Percentiles rank a stretch among this genome's conserved stretches.
These are phyloP conservation scores for Hymenoscyphus linearis DNA, from an alignment of 2,329 filamentous ascomycete genomes.

Conservation along the genomic window DNA sequence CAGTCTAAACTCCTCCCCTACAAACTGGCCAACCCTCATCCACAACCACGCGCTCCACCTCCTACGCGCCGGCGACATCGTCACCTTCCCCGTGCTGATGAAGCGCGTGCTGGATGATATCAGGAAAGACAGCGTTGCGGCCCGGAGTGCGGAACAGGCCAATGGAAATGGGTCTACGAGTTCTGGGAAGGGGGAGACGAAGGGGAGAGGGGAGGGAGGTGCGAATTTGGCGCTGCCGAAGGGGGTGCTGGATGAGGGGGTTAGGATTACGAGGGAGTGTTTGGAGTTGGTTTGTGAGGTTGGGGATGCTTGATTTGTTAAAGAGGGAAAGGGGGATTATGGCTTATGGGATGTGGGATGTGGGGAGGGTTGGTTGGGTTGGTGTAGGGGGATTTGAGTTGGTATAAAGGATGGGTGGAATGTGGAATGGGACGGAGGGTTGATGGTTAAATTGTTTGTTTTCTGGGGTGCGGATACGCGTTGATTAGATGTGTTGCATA, in stretches of 20 bases:
- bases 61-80: conserved; percentile 54
- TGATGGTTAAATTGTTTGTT: not conserved
- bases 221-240: conserved; percentile 51
- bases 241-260: conserved; percentile 55
- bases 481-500: not conserved
- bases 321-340: not conserved
- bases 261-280: conserved; percentile 54
- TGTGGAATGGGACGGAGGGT: not conserved
- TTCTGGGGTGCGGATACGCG: not conserved
- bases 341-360: not conserved
- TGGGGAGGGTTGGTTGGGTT: not conserved
- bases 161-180: conserved; percentile 24
- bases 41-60: conserved; percentile 55
- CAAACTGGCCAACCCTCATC: conserved; percentile 58
- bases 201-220: conserved; percentile 16
- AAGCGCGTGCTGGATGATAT: conserved; percentile 58
- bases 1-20: conserved; percentile 51
- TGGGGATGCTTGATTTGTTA: conserved; percentile 3
- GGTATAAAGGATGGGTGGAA: not conserved
- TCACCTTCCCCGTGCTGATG: conserved; percentile 57
- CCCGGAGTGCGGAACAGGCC: not conserved
- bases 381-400: not conserved
- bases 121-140: conserved; percentile 19
- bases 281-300: conserved; percentile 41
- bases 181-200: conserved; percentile 10